Evolutionary conservation across 1,284 basidiomycete genomes (phyloP), one percentile per base, ranked within the genome.

Genomic region (Anthracocystis walkeri): DNA sequence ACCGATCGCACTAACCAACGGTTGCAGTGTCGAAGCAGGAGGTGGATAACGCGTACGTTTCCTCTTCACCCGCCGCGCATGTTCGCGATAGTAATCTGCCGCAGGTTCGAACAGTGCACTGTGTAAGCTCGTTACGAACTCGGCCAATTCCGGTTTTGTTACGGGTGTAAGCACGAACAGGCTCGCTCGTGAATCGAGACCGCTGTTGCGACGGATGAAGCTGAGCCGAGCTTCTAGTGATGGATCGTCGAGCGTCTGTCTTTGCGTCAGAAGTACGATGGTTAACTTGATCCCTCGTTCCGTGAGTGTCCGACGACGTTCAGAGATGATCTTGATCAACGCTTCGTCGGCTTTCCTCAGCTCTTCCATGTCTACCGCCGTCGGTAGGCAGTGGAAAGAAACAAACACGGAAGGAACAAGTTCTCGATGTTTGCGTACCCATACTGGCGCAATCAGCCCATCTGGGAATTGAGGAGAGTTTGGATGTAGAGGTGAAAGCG

Each of bases 401-500:
- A 98, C 92, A 85, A 97, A 97, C 0, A 97, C 94, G 18, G 92
- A 91, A 0, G 96, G 95, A 0, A 98, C 87, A 35, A 96, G 90
- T 8, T 93, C 91, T 0, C 93, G 92, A 82, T 98, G 95, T 86
- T 97, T 99, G 50, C 95, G 89, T 18, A 97, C 90, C 96, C 96
- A 99, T 79, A 98, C 93, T 0, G 95, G 96, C 1, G 95, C 94
- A 63, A 99, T 93, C 52, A 99, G 87, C 0, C 96, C 96, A 84
- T 99, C 96, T 0, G 96, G 96, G 84, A 93, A 90, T 16, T 97
- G 87, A 0, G 96, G 95, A 0, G 94, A 95, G 1, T 91, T 89
- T 0, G 92, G 91, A 0, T 93, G 93, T 27, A 97, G 87, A 0
- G 96, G 96, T 0, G 93, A 97, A 8, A 98, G 88, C 0, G 94